Percentiles rank a stretch among this genome's conserved stretches.
These are phyloP conservation scores for Punica granatum DNA, from an alignment of 345 rosid species.

Conservation along the genomic window DNA sequence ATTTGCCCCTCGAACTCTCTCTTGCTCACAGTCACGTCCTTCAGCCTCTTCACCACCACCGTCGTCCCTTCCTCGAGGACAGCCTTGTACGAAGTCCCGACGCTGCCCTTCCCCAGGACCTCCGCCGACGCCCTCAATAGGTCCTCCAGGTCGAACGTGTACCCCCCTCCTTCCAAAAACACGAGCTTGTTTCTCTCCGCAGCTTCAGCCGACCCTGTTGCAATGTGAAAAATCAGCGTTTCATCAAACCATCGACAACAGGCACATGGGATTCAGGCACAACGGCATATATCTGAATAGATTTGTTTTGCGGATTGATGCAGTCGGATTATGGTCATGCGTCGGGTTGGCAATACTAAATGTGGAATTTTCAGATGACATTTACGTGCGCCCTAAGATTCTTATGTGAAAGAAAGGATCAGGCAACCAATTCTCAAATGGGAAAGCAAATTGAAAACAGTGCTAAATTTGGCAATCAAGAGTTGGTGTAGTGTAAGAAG, in stretches of 20 bases:
- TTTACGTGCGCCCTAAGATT: background rate
- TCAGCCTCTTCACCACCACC: slow-evolving; percentile 83
- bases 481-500: background rate
- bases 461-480: background rate
- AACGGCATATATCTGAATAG: too few species aligned
- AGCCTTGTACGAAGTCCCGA: slow-evolving; percentile 93
- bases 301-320: background rate
- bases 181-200: slow-evolving; percentile 83
- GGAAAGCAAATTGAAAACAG: background rate
- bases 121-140: slow-evolving; percentile 89
- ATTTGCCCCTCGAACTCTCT: slow-evolving; percentile 70
- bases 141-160: slow-evolving; percentile 87
- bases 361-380: background rate
- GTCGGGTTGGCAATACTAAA: background rate
- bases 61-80: slow-evolving; percentile 92
- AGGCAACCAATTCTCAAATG: background rate
- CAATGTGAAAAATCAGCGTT: background rate
- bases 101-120: slow-evolving; percentile 88
- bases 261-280: too few species aligned
- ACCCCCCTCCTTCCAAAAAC: slow-evolving; percentile 53
- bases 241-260: background rate
- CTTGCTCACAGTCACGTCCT: slow-evolving; percentile 61
- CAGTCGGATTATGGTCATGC: background rate
- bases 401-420: too few species aligned
- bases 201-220: slow-evolving; percentile 42